Base-by-base conservation (phyloP, 768 basidiomycete genomes). In the Boletales sp. region DNA sequence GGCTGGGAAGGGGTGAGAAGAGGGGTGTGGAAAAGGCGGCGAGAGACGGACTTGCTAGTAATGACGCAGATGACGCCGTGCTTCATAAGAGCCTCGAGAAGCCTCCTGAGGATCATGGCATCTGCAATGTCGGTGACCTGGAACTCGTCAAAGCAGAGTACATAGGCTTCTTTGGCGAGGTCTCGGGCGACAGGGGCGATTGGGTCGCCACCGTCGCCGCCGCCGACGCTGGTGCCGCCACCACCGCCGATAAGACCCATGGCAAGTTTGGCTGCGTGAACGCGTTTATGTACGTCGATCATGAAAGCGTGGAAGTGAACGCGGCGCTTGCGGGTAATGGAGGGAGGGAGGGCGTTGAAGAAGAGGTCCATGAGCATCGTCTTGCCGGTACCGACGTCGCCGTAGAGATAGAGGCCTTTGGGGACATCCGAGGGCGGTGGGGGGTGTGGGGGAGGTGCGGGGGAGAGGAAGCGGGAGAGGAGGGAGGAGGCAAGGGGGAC, bases 331-430 rank as follows among this genome's bases (percentile, higher is more conserved):
- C 81, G 79, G 40, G 70, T 80, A 47, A 89, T 72, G 39, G 77
- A 72, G 0, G 77, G 60, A 1, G 89, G 87, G 2, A 97, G 82
- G 2, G 93, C 83, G 55, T 84, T 80, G 73, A 88, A 94, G 69
- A 97, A 97, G 19, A 99, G 76, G 68, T 99, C 97, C 97, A 99
- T 99, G 54, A 99, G 84, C 94, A 98, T 97, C 0, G 88, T 89
- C 75, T 98, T 97, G 13, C 97, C 95, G 9, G 95, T 97, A 2
- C 95, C 95, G 52, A 99, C 97, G 58, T 93, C 90, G 30, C 95
- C 97, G 65, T 90, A 93, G 17, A 99, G 84, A 71, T 99, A 98
- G 29, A 98, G 77, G 10, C 95, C 92, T 60, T 87, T 88, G 4
- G 92, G 93, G 1, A 80, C 79, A 42, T 75, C 14, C 14, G 32